Conservation (phyloP, 1,284 basidiomycete species). For the Tylopilus orsonianus region DNA sequence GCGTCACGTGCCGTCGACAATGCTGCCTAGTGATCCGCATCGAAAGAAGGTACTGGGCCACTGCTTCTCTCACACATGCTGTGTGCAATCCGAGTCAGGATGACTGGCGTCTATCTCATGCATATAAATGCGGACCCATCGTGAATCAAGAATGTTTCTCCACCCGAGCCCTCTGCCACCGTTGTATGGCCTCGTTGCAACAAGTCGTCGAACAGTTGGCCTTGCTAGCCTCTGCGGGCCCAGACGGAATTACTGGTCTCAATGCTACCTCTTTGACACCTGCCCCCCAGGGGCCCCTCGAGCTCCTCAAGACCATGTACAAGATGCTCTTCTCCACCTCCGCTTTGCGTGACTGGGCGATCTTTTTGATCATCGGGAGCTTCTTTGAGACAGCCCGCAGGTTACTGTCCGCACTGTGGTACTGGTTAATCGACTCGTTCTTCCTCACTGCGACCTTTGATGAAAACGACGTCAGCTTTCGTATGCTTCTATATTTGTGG, state of each 20-base stretch:
- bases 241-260: conserved; percentile 12
- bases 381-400: conserved; percentile 59
- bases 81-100: conserved; percentile 7
- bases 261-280: conserved; percentile 2
- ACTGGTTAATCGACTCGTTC: conserved; percentile 47
- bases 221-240: conserved; percentile 20
- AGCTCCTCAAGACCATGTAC: conserved; percentile 34
- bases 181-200: conserved; percentile 28
- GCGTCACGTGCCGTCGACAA: background rate
- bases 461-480: conserved; percentile 55
- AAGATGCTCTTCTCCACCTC: conserved; percentile 48
- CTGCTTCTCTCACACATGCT: no score
- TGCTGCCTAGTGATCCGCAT: no score
- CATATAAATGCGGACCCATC: conserved; percentile 9
- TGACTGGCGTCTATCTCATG: background rate
- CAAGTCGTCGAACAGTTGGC: conserved; percentile 32
- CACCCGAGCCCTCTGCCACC: background rate
- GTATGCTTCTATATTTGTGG: conserved; percentile 37
- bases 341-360: conserved; percentile 62
- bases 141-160: background rate
- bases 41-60: no score
- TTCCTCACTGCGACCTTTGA: conserved; percentile 65
- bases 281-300: conserved; percentile 10
- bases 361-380: conserved; percentile 61
- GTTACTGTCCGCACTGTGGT: conserved; percentile 42